These are phyloP conservation scores for Hordeum vulgare DNA, from an alignment of 176 grass and related monocot species.

Conservation along the genomic window MorexV3_pseudomolecules_assembly NC_058520.1:36823142-36823641, in stretches of 20 bases:
- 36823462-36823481: slow-evolving; percentile 37
- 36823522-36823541: slow-evolving; percentile 93
- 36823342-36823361: background rate
- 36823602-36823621: slow-evolving; percentile 9
- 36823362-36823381: background rate
- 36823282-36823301: background rate
- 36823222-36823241: background rate
- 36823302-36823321: background rate
- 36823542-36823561: slow-evolving; percentile 98
- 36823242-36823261: background rate
- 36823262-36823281: background rate
- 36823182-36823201: slow-evolving; percentile 96
- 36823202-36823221: slow-evolving; percentile 99
- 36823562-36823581: slow-evolving; percentile 28
- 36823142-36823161: slow-evolving; percentile 98
- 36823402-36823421: slow-evolving; percentile 17
- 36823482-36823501: slow-evolving; percentile 91
- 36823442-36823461: background rate
- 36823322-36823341: background rate
- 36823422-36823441: background rate
- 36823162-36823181: slow-evolving; percentile 95
- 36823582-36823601: background rate
- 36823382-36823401: slow-evolving; percentile 15
- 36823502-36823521: slow-evolving; percentile 96
- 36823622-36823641: slow-evolving; percentile 49